Evolutionary conservation across 805 yeast species (phyloP), one percentile per base, ranked within the genome.

Genomic region (Metschnikowia kofuensis): DNA sequence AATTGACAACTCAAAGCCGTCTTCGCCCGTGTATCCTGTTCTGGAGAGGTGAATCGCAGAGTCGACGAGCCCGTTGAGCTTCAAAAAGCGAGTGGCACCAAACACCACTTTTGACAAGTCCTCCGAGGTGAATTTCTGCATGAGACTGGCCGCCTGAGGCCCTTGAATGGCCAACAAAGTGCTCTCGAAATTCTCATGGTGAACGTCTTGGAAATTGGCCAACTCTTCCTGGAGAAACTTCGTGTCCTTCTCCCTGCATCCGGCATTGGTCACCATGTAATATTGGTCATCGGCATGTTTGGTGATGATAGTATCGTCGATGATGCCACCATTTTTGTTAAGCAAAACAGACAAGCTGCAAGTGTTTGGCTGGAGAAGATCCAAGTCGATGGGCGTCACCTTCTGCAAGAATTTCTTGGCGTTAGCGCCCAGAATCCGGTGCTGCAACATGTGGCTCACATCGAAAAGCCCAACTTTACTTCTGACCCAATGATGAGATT

Each of bases 1-100:
- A 51, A 91, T 84, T 8, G 95, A 84, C 50, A 92, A 79, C 67
- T 94, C 99, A 67, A 94, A 92, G 1, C 99, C 99, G 66, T 94
- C 99, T 69, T 94, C 99, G 15, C 99, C 99, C 7, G 99, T 94
- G 74, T 94, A 94, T 2, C 99, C 99, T 26, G 96, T 88, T 68
- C 99, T 84, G 4, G 96, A 87, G n/a, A 90, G 77, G 63, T 90
- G 96, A 45, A 86, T 75, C 44, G 75, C 71, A 29, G 70, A 66
- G 52, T 66, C 63, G 46, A 69, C 73, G 60, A 66, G 72, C 2
- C 74, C 69, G 16, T 77, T 63, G 31, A 77, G 63, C 30, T 67
- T 67, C 45, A 79, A 68, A 59, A 74, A 80, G 37, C 70, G 72
- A 11, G 85, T 77, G 59, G 81, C 77, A 45, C 98, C 98, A 65